Percentiles rank a stretch among this genome's conserved stretches.
Evolutionary conservation across 192 early-diverging fungal species (phyloP).

Genomic region (Backusella tuberculispora): DNA sequence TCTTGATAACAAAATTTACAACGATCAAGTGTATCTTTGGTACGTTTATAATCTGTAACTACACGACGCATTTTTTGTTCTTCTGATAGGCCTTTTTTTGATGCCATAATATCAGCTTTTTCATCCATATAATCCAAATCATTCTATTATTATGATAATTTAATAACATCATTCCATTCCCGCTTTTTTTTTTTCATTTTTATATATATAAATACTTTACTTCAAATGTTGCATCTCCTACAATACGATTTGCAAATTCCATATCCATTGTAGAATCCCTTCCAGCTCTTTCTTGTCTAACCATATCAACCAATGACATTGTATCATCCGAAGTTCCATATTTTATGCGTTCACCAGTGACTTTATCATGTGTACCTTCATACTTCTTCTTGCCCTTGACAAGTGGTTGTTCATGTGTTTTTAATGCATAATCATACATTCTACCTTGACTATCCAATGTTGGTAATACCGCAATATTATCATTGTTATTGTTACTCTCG

Average conservation of each 20-base stretch:
- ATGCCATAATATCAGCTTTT: constrained; percentile 74
- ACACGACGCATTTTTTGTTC: constrained; percentile 69
- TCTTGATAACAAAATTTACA: constrained; percentile 83
- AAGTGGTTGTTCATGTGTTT: constrained; percentile 18
- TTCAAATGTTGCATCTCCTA: constrained; percentile 66
- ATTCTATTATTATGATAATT: constrained; percentile 48
- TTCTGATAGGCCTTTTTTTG: constrained; percentile 60
- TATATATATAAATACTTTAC: constrained; percentile 24
- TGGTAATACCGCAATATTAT: constrained; percentile 47
- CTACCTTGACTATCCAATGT: constrained; percentile 59
- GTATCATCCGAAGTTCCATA: constrained; percentile 63
- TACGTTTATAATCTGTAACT: constrained; percentile 69
- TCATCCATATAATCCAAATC: constrained; percentile 95
- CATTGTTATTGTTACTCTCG: neutral
- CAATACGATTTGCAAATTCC: constrained; percentile 72
- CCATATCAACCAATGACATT: constrained; percentile 63
- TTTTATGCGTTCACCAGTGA: constrained; percentile 61
- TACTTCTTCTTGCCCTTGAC: constrained; percentile 53
- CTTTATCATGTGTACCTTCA: constrained; percentile 57
- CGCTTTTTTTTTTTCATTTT: constrained; percentile 37
- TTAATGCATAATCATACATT: constrained; percentile 55
- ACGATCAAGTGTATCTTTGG: constrained; percentile 65
- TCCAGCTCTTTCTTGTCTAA: constrained; percentile 69
- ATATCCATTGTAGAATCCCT: constrained; percentile 60
- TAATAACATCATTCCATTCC: constrained; percentile 3